phyloP scores from a whole-genome alignment of 495 filamentous ascomycete genomes.

The Talaromyces adpressus region DNA sequence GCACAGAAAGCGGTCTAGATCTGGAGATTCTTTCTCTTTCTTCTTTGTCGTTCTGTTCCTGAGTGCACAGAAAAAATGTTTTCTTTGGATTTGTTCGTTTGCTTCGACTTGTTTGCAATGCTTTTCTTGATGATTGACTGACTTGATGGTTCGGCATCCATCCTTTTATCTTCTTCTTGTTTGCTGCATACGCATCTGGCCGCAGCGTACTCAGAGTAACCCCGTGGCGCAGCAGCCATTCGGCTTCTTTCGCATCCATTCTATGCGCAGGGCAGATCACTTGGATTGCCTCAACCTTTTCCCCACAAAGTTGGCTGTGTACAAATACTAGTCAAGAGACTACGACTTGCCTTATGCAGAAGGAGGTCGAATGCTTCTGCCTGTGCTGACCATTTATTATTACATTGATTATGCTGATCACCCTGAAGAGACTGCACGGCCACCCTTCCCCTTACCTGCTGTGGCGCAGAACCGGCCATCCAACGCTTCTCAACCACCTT shows the following conservation, averaged over 20 bases:
- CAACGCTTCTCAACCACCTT: not conserved
- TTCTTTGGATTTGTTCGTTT: not conserved
- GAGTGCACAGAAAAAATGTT: not conserved
- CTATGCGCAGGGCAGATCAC: not conserved
- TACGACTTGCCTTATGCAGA: not conserved
- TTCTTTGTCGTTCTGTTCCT: not conserved
- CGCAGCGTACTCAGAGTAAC: not conserved
- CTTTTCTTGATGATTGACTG: not conserved
- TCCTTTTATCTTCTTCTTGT: not conserved
- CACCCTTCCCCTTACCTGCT: not conserved
- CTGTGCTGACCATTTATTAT: not conserved
- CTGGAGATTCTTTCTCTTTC: not conserved
- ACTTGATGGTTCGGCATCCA: not conserved
- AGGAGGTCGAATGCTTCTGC: not conserved
- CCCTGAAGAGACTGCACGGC: not conserved
- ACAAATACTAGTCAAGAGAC: not conserved
- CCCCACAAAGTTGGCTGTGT: slow-evolving; percentile 4
- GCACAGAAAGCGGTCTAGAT: not conserved
- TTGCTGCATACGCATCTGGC: not conserved
- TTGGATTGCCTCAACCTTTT: not conserved
- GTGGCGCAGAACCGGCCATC: not conserved
- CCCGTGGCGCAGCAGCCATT: not conserved
- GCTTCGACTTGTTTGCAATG: not conserved
- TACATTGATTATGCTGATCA: not conserved
- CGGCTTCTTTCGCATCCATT: not conserved